Conservation (phyloP, 805 yeast species). For the Candida sithepensis region DNA sequence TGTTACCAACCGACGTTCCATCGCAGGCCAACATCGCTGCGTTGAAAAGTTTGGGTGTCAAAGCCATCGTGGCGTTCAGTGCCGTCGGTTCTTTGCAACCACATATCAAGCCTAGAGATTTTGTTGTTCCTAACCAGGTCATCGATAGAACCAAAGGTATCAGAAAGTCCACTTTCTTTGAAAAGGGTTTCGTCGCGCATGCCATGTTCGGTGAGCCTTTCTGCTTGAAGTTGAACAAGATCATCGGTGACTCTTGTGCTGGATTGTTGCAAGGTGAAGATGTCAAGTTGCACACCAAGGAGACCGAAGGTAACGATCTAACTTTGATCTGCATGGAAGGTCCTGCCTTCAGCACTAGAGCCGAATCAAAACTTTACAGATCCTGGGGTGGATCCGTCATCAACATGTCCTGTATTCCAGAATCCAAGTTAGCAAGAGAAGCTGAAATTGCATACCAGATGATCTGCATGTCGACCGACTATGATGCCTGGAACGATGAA, state of each 20-base stretch:
- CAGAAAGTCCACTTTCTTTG: constrained; percentile 85
- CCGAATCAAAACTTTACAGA: constrained; percentile 84
- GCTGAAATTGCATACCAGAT: constrained; percentile 96
- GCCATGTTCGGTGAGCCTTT: constrained; percentile 98
- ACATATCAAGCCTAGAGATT: constrained; percentile 90
- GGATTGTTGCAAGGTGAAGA: constrained; percentile 56
- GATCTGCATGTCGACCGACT: constrained; percentile 99
- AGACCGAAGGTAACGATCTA: constrained; percentile 62
- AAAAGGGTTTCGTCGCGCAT: constrained; percentile 92
- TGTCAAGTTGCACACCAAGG: constrained; percentile 62
- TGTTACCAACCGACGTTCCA: constrained; percentile 90
- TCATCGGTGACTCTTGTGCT: constrained; percentile 53
- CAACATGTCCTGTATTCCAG: constrained; percentile 98
- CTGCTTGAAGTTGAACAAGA: constrained; percentile 64
- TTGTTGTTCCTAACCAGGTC: constrained; percentile 93
- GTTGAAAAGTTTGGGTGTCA: constrained; percentile 80
- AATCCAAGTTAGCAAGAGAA: constrained; percentile 93
- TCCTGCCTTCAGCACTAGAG: constrained; percentile 95
- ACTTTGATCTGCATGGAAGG: constrained; percentile 98
- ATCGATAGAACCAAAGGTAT: constrained; percentile 97
- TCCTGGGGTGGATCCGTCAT: constrained; percentile 93
- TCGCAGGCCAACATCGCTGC: constrained; percentile 95
- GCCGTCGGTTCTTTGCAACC: constrained; percentile 95
- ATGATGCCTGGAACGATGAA: constrained; percentile 95
- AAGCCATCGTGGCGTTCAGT: constrained; percentile 84